These are phyloP conservation scores for Sugiyamaella americana DNA, from an alignment of 805 yeast species.

Conservation along the genomic window DNA sequence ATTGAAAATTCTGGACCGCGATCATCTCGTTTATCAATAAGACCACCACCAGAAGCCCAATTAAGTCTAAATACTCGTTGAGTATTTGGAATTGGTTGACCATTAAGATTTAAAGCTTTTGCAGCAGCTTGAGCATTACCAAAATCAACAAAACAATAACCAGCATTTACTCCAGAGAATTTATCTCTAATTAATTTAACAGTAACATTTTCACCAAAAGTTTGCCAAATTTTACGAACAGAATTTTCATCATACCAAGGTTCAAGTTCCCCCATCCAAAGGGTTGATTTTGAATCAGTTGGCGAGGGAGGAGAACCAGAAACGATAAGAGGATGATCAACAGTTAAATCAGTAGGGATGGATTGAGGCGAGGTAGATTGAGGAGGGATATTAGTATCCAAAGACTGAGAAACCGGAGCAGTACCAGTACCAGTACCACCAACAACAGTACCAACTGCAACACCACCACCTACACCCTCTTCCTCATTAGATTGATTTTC, in stretches of 20 bases:
- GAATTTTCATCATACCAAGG: conserved; percentile 73
- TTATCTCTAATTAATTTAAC: conserved; percentile 72
- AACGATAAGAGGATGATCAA: neutral
- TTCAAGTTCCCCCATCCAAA: conserved; percentile 82
- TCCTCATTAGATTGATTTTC: neutral
- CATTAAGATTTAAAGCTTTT: conserved; percentile 61
- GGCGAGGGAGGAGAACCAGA: neutral
- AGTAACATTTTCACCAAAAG: conserved; percentile 56
- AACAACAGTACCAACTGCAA: neutral
- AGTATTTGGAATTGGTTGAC: conserved; percentile 59
- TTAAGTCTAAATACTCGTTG: conserved; percentile 60
- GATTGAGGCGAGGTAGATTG: neutral
- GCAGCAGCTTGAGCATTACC: conserved; percentile 53
- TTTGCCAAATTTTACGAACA: conserved; percentile 62
- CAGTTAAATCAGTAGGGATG: neutral
- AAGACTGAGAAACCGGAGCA: neutral
- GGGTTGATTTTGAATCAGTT: conserved; percentile 28
- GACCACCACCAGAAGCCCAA: conserved; percentile 64
- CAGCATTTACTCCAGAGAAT: conserved; percentile 42
- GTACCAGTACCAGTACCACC: neutral
- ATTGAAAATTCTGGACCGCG: conserved; percentile 52
- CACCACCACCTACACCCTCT: neutral
- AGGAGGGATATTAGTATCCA: neutral
- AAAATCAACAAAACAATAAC: conserved; percentile 81
- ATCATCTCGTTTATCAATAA: conserved; percentile 27